Evolutionary conservation across 257 asterid genomes (phyloP).

Genomic region (Misopates orontium): DNA sequence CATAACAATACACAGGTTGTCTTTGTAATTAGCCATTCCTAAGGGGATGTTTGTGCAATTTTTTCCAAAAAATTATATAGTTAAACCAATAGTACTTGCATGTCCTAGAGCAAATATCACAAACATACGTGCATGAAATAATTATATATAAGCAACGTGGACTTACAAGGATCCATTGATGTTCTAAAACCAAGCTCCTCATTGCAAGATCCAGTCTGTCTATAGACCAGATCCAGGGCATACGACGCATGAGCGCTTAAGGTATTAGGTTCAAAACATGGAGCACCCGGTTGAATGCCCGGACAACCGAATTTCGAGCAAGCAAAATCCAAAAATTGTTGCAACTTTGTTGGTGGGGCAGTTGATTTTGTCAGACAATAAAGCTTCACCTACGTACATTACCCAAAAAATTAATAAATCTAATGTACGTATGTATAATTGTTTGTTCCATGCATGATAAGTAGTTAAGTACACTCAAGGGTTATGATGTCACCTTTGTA

Average conservation of each 20-base stretch:
- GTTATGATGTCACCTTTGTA: no score
- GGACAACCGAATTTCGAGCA: background rate
- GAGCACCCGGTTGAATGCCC: conserved; percentile 7
- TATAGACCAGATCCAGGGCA: conserved; percentile 12
- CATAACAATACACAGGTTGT: no score
- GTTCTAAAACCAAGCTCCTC: background rate
- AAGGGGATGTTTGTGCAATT: no score
- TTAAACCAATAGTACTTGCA: no score
- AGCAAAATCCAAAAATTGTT: conserved; percentile 3
- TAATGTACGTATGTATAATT: background rate
- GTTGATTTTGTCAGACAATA: background rate
- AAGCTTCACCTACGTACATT: background rate
- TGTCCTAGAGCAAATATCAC: no score
- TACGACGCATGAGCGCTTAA: conserved; percentile 11
- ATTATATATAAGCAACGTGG: no score
- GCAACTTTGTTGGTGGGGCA: background rate
- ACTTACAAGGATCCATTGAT: conserved; percentile 13
- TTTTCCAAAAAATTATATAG: no score
- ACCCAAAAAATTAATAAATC: background rate
- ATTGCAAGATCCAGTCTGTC: conserved; percentile 7
- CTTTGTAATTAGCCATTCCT: no score
- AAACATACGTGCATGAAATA: no score
- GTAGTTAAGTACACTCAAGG: no score
- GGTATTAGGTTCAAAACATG: conserved; percentile 15
- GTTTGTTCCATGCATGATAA: no score